phyloP scores from a whole-genome alignment of 177 flowering plant species.

The Telopea speciosissima region DNA sequence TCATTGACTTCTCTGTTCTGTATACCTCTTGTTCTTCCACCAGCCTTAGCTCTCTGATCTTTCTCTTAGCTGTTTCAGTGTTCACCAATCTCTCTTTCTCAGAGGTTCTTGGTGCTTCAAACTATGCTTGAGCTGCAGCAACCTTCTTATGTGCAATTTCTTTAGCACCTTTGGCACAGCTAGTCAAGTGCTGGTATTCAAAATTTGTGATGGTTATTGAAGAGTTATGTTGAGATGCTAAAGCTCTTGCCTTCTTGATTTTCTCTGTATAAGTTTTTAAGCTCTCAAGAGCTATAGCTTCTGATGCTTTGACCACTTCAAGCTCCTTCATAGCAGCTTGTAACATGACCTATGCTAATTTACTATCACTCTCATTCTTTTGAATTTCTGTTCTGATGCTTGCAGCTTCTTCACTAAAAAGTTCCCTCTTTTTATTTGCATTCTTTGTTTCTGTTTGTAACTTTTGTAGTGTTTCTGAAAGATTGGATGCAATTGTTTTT shows the following conservation, averaged over 20 bases:
- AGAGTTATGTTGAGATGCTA: constrained; percentile 37
- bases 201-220: constrained; percentile 64
- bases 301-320: too few relatives aligned
- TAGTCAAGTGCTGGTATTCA: constrained; percentile 71
- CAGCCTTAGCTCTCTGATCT: constrained; percentile 32
- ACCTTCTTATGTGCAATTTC: constrained; percentile 83
- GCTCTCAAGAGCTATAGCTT: constrained; percentile 49
- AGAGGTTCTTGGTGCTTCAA: constrained; percentile 66
- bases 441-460: constrained; percentile 46
- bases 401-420: constrained; percentile 32
- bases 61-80: constrained; percentile 36
- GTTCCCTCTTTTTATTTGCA: constrained; percentile 44
- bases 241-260: constrained; percentile 43
- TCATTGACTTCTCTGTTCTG: constrained; percentile 25
- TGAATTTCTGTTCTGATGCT: too few relatives aligned
- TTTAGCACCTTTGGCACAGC: constrained; percentile 54
- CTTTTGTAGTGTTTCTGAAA: constrained; percentile 44
- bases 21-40: constrained; percentile 38
- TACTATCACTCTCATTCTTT: too few relatives aligned
- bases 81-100: constrained; percentile 63
- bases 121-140: constrained; percentile 86
- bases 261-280: constrained; percentile 42
- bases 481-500: constrained; percentile 34
- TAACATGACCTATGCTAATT: too few relatives aligned
- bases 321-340: too few relatives aligned